phyloP scores from a whole-genome alignment of 768 basidiomycete genomes.

The Cyathus striatus region DNA sequence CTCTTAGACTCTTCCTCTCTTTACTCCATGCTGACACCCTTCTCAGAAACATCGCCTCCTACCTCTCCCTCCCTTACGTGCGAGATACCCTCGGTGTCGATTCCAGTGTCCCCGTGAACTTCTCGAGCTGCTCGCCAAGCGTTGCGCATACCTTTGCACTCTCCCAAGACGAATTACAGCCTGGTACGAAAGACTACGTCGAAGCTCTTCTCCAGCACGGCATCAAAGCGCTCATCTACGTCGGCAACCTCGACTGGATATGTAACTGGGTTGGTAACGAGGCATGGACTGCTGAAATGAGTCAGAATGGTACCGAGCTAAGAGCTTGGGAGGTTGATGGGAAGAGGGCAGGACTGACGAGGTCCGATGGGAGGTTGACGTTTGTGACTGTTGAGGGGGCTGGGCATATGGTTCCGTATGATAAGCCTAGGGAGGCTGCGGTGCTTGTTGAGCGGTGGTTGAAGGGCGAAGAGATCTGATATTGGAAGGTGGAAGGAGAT shows the following conservation, averaged over 20 bases:
- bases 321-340: not conserved
- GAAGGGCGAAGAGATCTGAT: too few relatives aligned
- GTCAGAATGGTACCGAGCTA: constrained; percentile 22
- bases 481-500: too few relatives aligned
- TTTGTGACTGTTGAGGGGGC: too few relatives aligned
- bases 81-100: constrained; percentile 62
- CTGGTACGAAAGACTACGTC: constrained; percentile 45
- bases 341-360: not conserved
- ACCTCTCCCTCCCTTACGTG: constrained; percentile 54
- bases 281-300: constrained; percentile 25
- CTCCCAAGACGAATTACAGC: constrained; percentile 8
- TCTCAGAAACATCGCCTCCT: constrained; percentile 49
- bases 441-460: constrained; percentile 42
- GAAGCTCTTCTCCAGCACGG: constrained; percentile 52
- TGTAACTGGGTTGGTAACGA: constrained; percentile 61
- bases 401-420: too few relatives aligned
- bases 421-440: constrained; percentile 51
- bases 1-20: not conserved
- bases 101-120: constrained; percentile 12
- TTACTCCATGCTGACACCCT: not conserved
- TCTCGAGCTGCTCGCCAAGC: not conserved
- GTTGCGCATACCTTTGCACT: not conserved
- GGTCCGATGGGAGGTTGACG: too few relatives aligned
- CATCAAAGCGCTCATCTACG: constrained; percentile 50
- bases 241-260: constrained; percentile 52